These are phyloP conservation scores for Aspergillus proliferans DNA, from an alignment of 2,329 filamentous ascomycete species.

Conservation along the genomic window DNA sequence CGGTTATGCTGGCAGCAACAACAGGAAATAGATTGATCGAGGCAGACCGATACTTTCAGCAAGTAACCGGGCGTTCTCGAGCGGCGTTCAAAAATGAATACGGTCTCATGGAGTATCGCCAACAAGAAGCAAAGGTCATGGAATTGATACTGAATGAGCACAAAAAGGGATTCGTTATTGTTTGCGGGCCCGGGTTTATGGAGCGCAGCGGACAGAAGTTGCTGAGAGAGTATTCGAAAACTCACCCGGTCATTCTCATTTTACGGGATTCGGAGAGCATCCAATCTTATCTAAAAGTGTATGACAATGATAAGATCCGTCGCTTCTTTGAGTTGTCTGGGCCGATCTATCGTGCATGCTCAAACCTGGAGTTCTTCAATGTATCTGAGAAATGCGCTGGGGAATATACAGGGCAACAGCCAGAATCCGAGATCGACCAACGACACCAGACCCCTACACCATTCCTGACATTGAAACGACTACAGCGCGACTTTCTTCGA, in stretches of 20 bases:
- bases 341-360: slow-evolving; percentile 57
- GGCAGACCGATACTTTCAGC: slow-evolving; percentile 61
- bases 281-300: slow-evolving; percentile 55
- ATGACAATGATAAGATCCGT: slow-evolving; percentile 50
- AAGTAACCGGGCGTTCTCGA: slow-evolving; percentile 56
- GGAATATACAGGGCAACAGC: slow-evolving; percentile 18
- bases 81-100: slow-evolving; percentile 58
- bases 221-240: slow-evolving; percentile 56
- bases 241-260: slow-evolving; percentile 66
- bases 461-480: slow-evolving; percentile 61
- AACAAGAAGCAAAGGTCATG: slow-evolving; percentile 57
- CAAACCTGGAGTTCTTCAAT: slow-evolving; percentile 73
- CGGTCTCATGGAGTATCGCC: slow-evolving; percentile 57
- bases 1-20: slow-evolving; percentile 66
- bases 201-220: slow-evolving; percentile 57
- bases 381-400: slow-evolving; percentile 50
- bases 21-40: slow-evolving; percentile 64
- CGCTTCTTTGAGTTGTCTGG: slow-evolving; percentile 50
- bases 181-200: slow-evolving; percentile 64
- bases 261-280: slow-evolving; percentile 61
- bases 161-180: slow-evolving; percentile 58
- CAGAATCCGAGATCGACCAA: slow-evolving; percentile 27
- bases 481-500: slow-evolving; percentile 63
- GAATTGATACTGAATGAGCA: slow-evolving; percentile 55
- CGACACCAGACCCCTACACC: slow-evolving; percentile 45